Base-by-base conservation (phyloP, 2,329 filamentous ascomycete genomes). In the Neospermospora avenae region DNA sequence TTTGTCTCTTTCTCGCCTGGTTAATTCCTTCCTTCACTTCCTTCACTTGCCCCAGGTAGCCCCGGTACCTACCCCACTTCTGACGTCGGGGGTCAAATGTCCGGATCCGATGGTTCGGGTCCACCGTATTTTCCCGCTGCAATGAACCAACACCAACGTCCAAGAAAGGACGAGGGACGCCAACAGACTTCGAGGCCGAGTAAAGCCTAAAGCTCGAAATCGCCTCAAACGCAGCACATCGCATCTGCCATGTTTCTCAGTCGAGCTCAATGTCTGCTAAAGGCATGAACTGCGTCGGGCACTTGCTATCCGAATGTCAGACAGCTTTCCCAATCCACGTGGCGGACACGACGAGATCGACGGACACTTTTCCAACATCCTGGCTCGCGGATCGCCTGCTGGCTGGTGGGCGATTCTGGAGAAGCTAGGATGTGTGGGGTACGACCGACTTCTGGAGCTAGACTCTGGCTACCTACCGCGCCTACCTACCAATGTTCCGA, bases 21-120 rank as follows among this genome's bases (percentile, higher is more conserved):
- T 49, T 46, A 55, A 55, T 35, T 25, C 20, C n/a, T 25, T 25
- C 20, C 11, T 20, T 18, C 18, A n/a, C n/a, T n/a, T n/a, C n/a
- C n/a, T n/a, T n/a, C n/a, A n/a, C n/a, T n/a, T n/a, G n/a, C n/a
- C n/a, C n/a, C n/a, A n/a, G n/a, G n/a, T n/a, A n/a, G n/a, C n/a
- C n/a, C n/a, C n/a, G n/a, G n/a, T n/a, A n/a, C 16, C 20, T 49
- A 59, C 44, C 58, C 58, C 58, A 55, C 51, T 56, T 59, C 44
- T 51, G 45, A 45, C 16, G 8, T 35, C 41, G 57, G 57, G 57
- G 57, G 37, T 31, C 39, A 59, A 25, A 24, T 28, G 31, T 55
- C 57, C 51, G 57, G 31, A 55, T 39, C 51, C 57, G 57, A 55
- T 59, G 54, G 44, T 11, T 54, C 44, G 55, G 58, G 58, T 35